These are phyloP conservation scores for Asterochloris erici DNA, from an alignment of 139 green algal species.

Conservation along the genomic window DNA sequence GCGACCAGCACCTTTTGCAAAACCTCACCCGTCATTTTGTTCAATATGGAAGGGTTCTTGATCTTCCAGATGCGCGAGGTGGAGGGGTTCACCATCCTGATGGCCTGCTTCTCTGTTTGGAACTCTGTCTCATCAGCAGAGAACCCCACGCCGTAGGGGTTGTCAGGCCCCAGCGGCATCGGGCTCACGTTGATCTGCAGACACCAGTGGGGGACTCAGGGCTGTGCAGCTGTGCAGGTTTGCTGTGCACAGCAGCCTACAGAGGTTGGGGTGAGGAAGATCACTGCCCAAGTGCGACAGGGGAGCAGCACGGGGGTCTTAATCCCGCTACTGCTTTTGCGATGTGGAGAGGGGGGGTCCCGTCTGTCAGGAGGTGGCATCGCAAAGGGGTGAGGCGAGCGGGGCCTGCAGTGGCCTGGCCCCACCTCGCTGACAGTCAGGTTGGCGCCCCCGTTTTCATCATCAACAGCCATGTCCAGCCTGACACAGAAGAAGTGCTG, in stretches of 20 bases:
- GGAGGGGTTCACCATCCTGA: constrained; percentile 34
- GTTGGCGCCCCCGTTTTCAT: constrained; percentile 48
- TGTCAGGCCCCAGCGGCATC: constrained; percentile 60
- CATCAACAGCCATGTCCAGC: constrained; percentile 77
- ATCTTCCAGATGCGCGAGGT: constrained; percentile 64
- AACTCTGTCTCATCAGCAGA: constrained; percentile 60
- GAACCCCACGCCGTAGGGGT: constrained; percentile 77
- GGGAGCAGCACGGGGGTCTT: too few relatives aligned
- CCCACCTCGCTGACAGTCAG: constrained; percentile 29
- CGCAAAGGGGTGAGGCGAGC: not conserved
- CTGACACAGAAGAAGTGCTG: constrained; percentile 86
- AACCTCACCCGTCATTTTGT: constrained; percentile 43
- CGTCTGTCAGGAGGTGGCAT: too few relatives aligned
- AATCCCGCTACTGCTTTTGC: too few relatives aligned
- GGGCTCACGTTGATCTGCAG: constrained; percentile 52
- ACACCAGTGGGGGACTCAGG: too few relatives aligned
- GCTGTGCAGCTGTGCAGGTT: too few relatives aligned
- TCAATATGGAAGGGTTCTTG: constrained; percentile 51
- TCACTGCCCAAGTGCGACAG: too few relatives aligned
- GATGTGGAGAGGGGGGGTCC: not conserved
- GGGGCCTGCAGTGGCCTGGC: too few relatives aligned
- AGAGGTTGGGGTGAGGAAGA: too few relatives aligned
- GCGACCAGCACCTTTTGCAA: not conserved
- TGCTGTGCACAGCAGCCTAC: too few relatives aligned
- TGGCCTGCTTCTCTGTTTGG: constrained; percentile 47